Conservation (phyloP, 2,329 filamentous ascomycete genomes). For the Zopfia rhizophila region DNA sequence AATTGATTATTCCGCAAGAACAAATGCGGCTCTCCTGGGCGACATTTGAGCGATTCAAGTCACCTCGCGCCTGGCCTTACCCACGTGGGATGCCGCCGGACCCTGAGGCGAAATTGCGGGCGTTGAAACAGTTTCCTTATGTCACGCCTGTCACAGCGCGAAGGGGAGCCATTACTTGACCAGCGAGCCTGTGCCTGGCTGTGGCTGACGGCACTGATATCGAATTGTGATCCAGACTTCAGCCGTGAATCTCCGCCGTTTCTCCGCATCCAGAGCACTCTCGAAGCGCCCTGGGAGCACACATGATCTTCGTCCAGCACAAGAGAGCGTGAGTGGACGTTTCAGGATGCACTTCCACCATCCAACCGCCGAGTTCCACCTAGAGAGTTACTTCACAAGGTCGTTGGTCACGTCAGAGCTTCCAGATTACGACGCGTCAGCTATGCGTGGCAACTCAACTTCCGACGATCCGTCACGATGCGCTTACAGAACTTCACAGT, state of each 20-base stretch:
- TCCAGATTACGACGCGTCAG: slow-evolving; percentile 36
- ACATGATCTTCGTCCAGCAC: slow-evolving; percentile 22
- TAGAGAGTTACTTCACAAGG: slow-evolving; percentile 20
- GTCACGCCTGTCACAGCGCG: slow-evolving; percentile 34
- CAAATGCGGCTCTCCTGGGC: slow-evolving; percentile 12
- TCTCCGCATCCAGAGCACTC: neutral
- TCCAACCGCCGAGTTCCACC: neutral
- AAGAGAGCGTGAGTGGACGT: slow-evolving; percentile 13
- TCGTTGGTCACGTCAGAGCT: slow-evolving; percentile 19
- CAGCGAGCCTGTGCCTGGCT: slow-evolving; percentile 28
- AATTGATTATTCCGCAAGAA: slow-evolving; percentile 7
- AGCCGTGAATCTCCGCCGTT: neutral
- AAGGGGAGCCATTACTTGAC: slow-evolving; percentile 28
- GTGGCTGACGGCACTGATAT: slow-evolving; percentile 25
- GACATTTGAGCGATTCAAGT: slow-evolving; percentile 25
- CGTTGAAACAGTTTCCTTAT: slow-evolving; percentile 36
- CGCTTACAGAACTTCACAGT: slow-evolving; percentile 29
- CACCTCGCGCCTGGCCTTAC: slow-evolving; percentile 30
- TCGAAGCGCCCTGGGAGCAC: slow-evolving; percentile 10
- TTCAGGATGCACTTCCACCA: slow-evolving; percentile 13
- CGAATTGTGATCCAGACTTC: neutral
- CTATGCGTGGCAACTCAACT: slow-evolving; percentile 33
- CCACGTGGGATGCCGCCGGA: slow-evolving; percentile 40
- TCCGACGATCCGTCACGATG: slow-evolving; percentile 19
- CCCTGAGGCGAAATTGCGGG: slow-evolving; percentile 35